These are phyloP conservation scores for Curvularia sp. DNA, from an alignment of 2,329 filamentous ascomycete species.

Conservation along the genomic window DNA sequence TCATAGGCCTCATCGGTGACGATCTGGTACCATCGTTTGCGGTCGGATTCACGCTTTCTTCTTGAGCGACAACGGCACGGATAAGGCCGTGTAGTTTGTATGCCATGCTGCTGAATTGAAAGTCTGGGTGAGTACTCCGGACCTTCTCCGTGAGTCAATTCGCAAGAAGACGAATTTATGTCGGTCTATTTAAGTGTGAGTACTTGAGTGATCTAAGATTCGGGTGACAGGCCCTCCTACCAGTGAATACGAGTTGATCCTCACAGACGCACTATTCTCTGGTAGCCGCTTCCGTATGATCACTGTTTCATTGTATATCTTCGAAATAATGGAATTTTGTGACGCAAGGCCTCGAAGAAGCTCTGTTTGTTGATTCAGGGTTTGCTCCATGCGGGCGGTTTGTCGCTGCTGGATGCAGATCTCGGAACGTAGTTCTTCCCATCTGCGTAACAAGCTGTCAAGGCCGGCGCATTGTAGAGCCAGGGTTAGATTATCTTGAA, in stretches of 20 bases:
- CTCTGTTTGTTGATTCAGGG: not conserved
- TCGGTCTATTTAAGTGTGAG: not conserved
- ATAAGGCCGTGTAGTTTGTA: not conserved
- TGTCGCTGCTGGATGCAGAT: not conserved
- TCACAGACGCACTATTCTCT: not conserved
- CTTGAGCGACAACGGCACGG: not conserved
- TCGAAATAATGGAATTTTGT: not conserved
- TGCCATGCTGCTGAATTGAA: not conserved
- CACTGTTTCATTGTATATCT: not conserved
- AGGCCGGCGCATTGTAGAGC: not conserved
- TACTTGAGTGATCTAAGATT: not conserved
- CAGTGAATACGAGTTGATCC: no score
- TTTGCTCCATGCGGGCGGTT: not conserved
- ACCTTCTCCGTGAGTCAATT: not conserved
- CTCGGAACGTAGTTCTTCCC: not conserved
- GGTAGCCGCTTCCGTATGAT: not conserved
- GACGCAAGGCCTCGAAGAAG: not conserved
- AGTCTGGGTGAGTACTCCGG: not conserved
- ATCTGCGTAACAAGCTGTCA: not conserved
- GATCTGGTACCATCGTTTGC: not conserved
- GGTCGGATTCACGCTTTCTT: not conserved
- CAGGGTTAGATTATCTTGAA: not conserved
- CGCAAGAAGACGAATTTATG: not conserved
- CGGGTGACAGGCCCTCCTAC: not conserved
- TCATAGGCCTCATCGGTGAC: not conserved